Percentiles rank a stretch among this genome's conserved stretches.
These are phyloP conservation scores for Yamadazyma atmosphaerica DNA, from an alignment of 1,139 yeast species.

Conservation along the genomic window DNA sequence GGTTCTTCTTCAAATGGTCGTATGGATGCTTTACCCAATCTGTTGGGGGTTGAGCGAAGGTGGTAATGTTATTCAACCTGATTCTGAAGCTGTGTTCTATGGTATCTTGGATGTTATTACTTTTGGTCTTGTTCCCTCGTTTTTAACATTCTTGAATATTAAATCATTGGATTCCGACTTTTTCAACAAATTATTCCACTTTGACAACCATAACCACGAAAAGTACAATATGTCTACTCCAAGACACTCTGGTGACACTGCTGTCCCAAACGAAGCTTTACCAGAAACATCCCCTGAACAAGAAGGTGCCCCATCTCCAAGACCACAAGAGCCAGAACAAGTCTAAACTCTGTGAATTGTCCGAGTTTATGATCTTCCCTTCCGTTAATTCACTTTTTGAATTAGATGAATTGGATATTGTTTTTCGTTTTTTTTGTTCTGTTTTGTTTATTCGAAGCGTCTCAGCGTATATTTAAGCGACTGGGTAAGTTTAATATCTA, in stretches of 20 bases:
- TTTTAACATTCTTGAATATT: constrained; percentile 32
- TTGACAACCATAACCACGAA: constrained; percentile 10
- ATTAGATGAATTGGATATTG: not conserved
- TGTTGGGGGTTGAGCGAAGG: constrained; percentile 68
- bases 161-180: constrained; percentile 30
- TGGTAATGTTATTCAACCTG: constrained; percentile 65
- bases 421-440: not conserved
- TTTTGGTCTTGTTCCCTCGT: constrained; percentile 44
- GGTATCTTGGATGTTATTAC: constrained; percentile 58
- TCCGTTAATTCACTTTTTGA: too few relatives aligned
- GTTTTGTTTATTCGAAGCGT: not conserved
- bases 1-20: constrained; percentile 30
- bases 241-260: constrained; percentile 39
- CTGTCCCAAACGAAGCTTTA: constrained; percentile 19
- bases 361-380: not conserved
- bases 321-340: not conserved
- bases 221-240: constrained; percentile 17
- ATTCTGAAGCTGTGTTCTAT: constrained; percentile 65
- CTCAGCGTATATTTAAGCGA: too few relatives aligned
- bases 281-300: not conserved
- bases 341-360: not conserved
- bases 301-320: not conserved
- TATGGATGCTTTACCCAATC: constrained; percentile 55
- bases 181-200: constrained; percentile 24
- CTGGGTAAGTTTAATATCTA: not conserved